Evolutionary conservation across 2,329 filamentous ascomycete species (phyloP).

Genomic region (Myotisia sp.): DNA sequence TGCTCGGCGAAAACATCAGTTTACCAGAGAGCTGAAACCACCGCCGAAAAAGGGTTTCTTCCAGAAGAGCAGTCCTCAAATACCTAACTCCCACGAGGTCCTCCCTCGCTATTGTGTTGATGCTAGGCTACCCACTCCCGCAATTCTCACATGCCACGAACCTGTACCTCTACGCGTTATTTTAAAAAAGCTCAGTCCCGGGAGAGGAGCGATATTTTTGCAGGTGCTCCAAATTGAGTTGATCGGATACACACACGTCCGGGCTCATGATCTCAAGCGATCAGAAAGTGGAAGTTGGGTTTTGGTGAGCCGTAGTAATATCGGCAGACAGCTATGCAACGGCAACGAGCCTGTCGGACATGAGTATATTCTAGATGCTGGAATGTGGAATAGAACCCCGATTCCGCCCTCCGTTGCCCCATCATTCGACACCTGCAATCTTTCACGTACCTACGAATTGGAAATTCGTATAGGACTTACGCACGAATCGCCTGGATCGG

Average conservation of each 20-base stretch:
- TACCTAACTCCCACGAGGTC: constrained; percentile 21
- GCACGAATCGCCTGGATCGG: constrained; percentile 48
- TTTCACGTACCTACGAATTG: constrained; percentile 66
- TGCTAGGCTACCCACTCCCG: constrained; percentile 70
- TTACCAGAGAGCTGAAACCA: constrained; percentile 23
- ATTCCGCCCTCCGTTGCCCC: constrained; percentile 80
- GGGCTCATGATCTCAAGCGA: constrained; percentile 59
- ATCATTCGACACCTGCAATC: constrained; percentile 77
- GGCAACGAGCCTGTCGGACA: constrained; percentile 44
- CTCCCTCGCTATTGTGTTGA: constrained; percentile 57
- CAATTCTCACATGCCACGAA: constrained; percentile 79
- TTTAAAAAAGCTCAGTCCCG: constrained; percentile 58
- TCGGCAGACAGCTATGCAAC: constrained; percentile 55
- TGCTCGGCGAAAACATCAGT: constrained; percentile 57
- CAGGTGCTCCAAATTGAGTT: constrained; percentile 69
- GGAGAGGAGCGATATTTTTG: constrained; percentile 56
- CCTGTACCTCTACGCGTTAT: constrained; percentile 68
- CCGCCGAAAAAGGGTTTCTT: constrained; percentile 45
- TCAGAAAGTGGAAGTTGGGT: constrained; percentile 63
- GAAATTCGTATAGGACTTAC: constrained; percentile 67
- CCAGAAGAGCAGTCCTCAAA: constrained; percentile 25
- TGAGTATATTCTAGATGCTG: constrained; percentile 55
- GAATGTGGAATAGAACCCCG: constrained; percentile 55
- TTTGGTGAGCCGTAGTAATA: constrained; percentile 54
- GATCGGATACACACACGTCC: constrained; percentile 62